These are phyloP conservation scores for Chara braunii DNA, from an alignment of 139 green algal species.

Conservation along the genomic window DNA sequence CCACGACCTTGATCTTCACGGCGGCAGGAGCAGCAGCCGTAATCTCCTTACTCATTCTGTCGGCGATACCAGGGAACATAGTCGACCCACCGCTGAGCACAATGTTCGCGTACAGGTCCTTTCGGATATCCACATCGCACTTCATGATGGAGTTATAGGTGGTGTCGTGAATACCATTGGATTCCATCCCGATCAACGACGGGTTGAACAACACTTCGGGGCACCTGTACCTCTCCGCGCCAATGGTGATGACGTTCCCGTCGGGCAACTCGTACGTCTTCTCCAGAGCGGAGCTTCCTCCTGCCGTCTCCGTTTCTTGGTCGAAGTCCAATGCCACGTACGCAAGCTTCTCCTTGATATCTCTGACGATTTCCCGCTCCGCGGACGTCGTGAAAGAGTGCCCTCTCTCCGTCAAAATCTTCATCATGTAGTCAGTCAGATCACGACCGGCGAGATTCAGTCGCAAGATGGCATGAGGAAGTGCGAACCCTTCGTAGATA, in stretches of 20 bases:
- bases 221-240: slow-evolving; percentile 45
- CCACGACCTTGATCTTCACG: slow-evolving; percentile 52
- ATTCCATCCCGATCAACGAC: slow-evolving; percentile 45
- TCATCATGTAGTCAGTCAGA: slow-evolving; percentile 44
- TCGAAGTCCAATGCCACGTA: slow-evolving; percentile 70
- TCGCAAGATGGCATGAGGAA: slow-evolving; percentile 47
- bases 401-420: slow-evolving; percentile 47
- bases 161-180: slow-evolving; percentile 42
- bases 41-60: slow-evolving; percentile 49
- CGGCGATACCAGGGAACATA: slow-evolving; percentile 47
- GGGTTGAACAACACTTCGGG: slow-evolving; percentile 50
- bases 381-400: slow-evolving; percentile 49
- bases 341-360: slow-evolving; percentile 54
- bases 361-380: slow-evolving; percentile 49
- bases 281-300: slow-evolving; percentile 74
- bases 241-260: slow-evolving; percentile 61
- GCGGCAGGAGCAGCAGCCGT: slow-evolving; percentile 38
- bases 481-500: slow-evolving; percentile 48
- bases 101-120: slow-evolving; percentile 48
- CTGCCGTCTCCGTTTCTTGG: slow-evolving; percentile 76
- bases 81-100: slow-evolving; percentile 47
- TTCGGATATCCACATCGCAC: slow-evolving; percentile 47
- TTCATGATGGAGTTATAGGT: slow-evolving; percentile 53
- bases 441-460: slow-evolving; percentile 48
- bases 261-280: slow-evolving; percentile 68